Conservation (phyloP, 352 stramenopile species). For the Plasmopara halstedii region DNA sequence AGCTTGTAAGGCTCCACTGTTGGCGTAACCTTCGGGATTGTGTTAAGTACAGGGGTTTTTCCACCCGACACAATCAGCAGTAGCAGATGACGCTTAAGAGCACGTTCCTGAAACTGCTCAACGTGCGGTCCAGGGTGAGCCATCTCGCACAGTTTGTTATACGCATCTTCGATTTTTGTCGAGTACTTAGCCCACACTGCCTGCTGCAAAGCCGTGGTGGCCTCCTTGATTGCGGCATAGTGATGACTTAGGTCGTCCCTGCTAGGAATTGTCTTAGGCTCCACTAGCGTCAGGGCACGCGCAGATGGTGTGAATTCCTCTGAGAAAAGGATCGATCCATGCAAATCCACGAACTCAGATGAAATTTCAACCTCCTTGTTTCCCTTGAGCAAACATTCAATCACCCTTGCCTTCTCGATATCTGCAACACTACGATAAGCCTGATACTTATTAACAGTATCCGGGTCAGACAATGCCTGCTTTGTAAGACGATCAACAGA, state of each 20-base stretch:
- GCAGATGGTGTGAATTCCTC: slow-evolving; percentile 55
- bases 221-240: slow-evolving; percentile 54
- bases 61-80: slow-evolving; percentile 51
- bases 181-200: slow-evolving; percentile 63
- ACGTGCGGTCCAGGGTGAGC: slow-evolving; percentile 42
- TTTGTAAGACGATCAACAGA: slow-evolving; percentile 42
- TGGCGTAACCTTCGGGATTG: slow-evolving; percentile 32
- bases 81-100: slow-evolving; percentile 57
- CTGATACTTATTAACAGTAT: slow-evolving; percentile 74
- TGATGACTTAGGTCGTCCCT: slow-evolving; percentile 62
- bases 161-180: slow-evolving; percentile 46
- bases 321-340: slow-evolving; percentile 64
- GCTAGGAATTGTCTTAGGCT: slow-evolving; percentile 51
- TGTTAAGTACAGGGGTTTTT: slow-evolving; percentile 37
- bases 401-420: slow-evolving; percentile 57
- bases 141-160: slow-evolving; percentile 39
- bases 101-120: slow-evolving; percentile 70
- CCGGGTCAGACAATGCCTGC: slow-evolving; percentile 57
- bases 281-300: slow-evolving; percentile 48
- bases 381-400: slow-evolving; percentile 47
- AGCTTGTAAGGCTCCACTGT: slow-evolving; percentile 39
- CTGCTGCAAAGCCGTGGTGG: slow-evolving; percentile 55
- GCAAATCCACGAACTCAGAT: slow-evolving; percentile 45
- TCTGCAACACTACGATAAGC: slow-evolving; percentile 63
- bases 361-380: slow-evolving; percentile 49